Conservation (phyloP, 2,329 filamentous ascomycete species). For the Diplocarpon rosae region DNA sequence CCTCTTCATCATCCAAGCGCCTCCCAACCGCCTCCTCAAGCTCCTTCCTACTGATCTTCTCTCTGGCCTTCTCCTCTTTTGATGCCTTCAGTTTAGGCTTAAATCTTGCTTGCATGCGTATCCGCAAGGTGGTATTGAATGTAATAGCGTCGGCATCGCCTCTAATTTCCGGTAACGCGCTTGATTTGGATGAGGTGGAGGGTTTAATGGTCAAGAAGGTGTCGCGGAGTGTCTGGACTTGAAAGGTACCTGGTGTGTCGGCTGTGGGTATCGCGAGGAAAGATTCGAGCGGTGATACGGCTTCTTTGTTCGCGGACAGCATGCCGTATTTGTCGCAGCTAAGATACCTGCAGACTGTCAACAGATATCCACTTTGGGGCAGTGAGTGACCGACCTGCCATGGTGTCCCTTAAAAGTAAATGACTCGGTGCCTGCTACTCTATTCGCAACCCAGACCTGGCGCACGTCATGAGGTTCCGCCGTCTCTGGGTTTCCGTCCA, state of each 20-base stretch:
- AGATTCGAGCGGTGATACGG: slow-evolving; percentile 73
- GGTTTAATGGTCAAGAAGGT: slow-evolving; percentile 58
- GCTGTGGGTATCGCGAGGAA: slow-evolving; percentile 56
- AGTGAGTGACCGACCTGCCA: slow-evolving; percentile 49
- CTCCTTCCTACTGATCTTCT: slow-evolving; percentile 79
- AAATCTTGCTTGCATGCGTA: slow-evolving; percentile 92
- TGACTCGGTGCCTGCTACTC: slow-evolving; percentile 68
- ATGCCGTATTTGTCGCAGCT: slow-evolving; percentile 76
- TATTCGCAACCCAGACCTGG: slow-evolving; percentile 88
- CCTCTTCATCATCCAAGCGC: slow-evolving; percentile 72
- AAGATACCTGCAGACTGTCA: slow-evolving; percentile 51
- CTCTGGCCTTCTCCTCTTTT: slow-evolving; percentile 72
- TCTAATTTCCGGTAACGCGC: slow-evolving; percentile 51
- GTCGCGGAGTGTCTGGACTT: slow-evolving; percentile 61
- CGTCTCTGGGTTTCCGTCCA: slow-evolving; percentile 70
- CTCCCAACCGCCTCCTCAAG: slow-evolving; percentile 72
- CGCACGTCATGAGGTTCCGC: slow-evolving; percentile 93
- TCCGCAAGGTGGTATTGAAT: slow-evolving; percentile 61
- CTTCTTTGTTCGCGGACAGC: slow-evolving; percentile 66
- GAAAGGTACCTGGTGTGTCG: slow-evolving; percentile 60
- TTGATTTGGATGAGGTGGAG: slow-evolving; percentile 34
- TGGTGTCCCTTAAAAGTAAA: slow-evolving; percentile 86
- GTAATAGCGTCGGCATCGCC: slow-evolving; percentile 61
- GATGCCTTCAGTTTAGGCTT: slow-evolving; percentile 71
- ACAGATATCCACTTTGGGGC: neutral